Conservation (phyloP, 106 monocot species). For the Xerophyta viscosa region DNA sequence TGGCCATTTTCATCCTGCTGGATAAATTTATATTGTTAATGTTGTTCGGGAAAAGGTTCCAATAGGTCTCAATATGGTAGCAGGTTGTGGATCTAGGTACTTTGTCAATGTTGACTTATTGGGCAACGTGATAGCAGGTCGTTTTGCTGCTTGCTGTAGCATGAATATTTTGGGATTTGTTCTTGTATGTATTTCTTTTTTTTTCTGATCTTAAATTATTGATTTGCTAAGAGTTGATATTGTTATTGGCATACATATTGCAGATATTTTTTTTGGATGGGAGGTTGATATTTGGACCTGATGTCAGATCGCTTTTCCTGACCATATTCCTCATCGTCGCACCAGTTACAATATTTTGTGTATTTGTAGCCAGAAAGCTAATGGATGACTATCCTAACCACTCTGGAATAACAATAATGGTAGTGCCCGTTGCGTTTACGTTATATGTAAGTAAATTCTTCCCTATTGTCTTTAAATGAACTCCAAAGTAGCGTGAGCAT, state of each 20-base stretch:
- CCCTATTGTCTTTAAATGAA: not conserved
- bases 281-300: conserved; percentile 94
- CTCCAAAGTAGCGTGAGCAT: not conserved
- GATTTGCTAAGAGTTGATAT: not conserved
- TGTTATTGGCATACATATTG: conserved; percentile 6
- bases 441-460: conserved; percentile 64
- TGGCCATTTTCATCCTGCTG: too few species aligned
- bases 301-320: conserved; percentile 79
- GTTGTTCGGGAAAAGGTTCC: too few species aligned
- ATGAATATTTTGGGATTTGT: too few species aligned
- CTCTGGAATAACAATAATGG: conserved; percentile 67
- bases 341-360: conserved; percentile 70
- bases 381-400: conserved; percentile 71
- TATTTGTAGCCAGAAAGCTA: conserved; percentile 80
- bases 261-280: conserved; percentile 84
- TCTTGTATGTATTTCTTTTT: too few species aligned
- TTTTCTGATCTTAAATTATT: not conserved
- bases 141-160: too few species aligned
- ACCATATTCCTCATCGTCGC: conserved; percentile 83
- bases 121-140: too few species aligned
- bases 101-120: too few species aligned
- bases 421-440: conserved; percentile 66
- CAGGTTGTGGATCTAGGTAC: too few species aligned
- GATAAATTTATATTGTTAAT: too few species aligned
- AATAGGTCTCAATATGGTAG: too few species aligned